Conservation (phyloP, 768 basidiomycete species). For the Hortiboletus campestris region DNA sequence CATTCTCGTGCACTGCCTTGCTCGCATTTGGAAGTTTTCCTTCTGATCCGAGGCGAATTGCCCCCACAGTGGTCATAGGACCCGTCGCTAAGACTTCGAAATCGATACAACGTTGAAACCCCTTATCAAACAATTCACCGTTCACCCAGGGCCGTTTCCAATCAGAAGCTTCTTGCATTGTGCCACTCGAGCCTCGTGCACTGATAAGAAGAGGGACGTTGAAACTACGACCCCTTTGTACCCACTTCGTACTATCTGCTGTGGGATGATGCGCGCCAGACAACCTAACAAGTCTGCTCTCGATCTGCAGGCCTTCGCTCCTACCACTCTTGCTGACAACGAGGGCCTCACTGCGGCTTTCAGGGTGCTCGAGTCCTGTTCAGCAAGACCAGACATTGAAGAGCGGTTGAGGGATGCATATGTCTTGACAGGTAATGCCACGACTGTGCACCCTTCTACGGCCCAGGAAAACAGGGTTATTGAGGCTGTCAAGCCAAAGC, state of each 20-base stretch:
- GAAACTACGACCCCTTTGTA: not conserved
- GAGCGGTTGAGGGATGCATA: slow-evolving; percentile 11
- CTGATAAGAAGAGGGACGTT: not conserved
- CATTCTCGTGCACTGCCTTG: not conserved
- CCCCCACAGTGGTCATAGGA: not conserved
- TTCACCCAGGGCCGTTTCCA: too few species aligned
- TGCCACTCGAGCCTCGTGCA: not conserved
- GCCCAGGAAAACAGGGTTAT: too few species aligned
- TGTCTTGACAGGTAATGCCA: not conserved
- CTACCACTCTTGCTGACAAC: too few species aligned
- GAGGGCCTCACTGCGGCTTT: slow-evolving; percentile 18
- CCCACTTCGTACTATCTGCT: not conserved
- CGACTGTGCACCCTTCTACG: too few species aligned
- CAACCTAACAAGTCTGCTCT: not conserved
- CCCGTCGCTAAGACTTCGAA: not conserved
- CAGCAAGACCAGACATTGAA: slow-evolving; percentile 18
- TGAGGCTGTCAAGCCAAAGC: too few species aligned
- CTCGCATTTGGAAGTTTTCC: too few species aligned
- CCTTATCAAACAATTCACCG: not conserved
- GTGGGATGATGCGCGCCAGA: not conserved
- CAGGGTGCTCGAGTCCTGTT: slow-evolving; percentile 23
- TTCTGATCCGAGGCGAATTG: not conserved
- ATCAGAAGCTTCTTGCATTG: slow-evolving; percentile 11
- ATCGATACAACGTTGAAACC: not conserved
- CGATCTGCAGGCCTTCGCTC: too few species aligned